Evolutionary conservation across 2,329 filamentous ascomycete genomes (phyloP).

Genomic region (Neonectria faginata): DNA sequence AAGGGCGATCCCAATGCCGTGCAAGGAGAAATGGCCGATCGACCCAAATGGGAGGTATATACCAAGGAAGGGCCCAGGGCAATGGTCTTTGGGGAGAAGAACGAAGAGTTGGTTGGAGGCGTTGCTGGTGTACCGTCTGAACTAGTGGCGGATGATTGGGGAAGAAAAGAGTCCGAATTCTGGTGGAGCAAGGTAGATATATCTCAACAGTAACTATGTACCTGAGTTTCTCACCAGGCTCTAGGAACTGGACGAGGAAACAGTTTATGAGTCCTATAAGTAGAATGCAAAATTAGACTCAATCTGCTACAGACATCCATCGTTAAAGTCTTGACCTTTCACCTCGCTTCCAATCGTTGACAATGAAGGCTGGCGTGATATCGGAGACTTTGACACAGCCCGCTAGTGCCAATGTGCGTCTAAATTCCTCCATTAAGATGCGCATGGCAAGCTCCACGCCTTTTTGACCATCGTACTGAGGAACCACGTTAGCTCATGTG

Average conservation of each 20-base stretch:
- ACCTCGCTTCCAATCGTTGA: not conserved
- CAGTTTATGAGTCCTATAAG: not conserved
- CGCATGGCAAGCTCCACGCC: constrained; percentile 21
- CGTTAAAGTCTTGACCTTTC: not conserved
- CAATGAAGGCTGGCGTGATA: constrained; percentile 11
- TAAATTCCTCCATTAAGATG: constrained; percentile 26
- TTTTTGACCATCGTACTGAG: constrained; percentile 14
- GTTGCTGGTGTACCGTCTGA: constrained; percentile 51
- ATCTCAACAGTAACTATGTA: constrained; percentile 47
- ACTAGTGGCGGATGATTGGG: constrained; percentile 56
- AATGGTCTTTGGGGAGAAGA: constrained; percentile 59
- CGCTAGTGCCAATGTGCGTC: constrained; percentile 19
- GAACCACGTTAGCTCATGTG: not conserved
- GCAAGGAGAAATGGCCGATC: constrained; percentile 30
- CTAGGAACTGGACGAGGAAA: not conserved
- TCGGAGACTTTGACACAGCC: constrained; percentile 20
- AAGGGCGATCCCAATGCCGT: constrained; percentile 57
- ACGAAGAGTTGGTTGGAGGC: constrained; percentile 61
- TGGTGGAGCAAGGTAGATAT: constrained; percentile 59
- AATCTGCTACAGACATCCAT: not conserved
- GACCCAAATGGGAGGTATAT: constrained; percentile 54
- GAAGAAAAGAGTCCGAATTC: constrained; percentile 57
- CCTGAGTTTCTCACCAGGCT: not conserved
- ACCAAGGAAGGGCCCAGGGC: constrained; percentile 43
- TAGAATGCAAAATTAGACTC: not conserved